A percentile compares a stretch with the other conserved stretches of the same genome.
Conservation (phyloP, 202 grass and related monocot species). For the Saccharum hybrid region DNA sequence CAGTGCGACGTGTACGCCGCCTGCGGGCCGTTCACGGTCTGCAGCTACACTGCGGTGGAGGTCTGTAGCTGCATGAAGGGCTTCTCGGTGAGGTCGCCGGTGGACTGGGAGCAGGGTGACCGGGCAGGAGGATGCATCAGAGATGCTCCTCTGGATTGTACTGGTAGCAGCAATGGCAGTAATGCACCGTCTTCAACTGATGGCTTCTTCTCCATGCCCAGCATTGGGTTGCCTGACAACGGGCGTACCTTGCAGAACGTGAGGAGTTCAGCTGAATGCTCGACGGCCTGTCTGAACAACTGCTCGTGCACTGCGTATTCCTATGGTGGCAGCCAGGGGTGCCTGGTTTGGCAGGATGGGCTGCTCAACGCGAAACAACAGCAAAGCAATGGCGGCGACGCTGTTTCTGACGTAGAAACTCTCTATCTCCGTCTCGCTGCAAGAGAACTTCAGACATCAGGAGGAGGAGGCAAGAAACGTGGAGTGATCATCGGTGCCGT, state of each 20-base stretch:
- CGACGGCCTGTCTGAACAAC: conserved; percentile 30
- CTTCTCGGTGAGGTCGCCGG: conserved; percentile 37
- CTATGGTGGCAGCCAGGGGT: conserved; percentile 37
- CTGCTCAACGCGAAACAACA: conserved; percentile 28
- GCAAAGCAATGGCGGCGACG: background rate
- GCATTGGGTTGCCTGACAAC: conserved; percentile 17
- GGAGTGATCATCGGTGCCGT: background rate
- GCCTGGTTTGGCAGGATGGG: conserved; percentile 32
- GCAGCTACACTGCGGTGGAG: conserved; percentile 20
- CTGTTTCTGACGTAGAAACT: background rate
- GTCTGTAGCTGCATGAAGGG: conserved; percentile 54
- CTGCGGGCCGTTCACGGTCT: conserved; percentile 50
- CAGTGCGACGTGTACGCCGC: conserved; percentile 54
- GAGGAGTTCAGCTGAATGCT: conserved; percentile 23
- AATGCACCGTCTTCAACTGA: background rate
- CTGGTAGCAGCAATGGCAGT: background rate
- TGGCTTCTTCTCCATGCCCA: conserved; percentile 20
- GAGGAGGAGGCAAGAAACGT: conserved; percentile 7
- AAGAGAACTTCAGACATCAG: conserved; percentile 17
- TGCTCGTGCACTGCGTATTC: conserved; percentile 50
- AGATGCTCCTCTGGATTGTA: conserved; percentile 1
- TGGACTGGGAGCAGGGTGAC: conserved; percentile 50
- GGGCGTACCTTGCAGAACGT: background rate
- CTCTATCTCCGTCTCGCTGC: conserved; percentile 40
- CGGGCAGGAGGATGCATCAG: conserved; percentile 50